These are phyloP conservation scores for Phytophthora aleatoria DNA, from an alignment of 352 stramenopile species.

Conservation along the genomic window DNA sequence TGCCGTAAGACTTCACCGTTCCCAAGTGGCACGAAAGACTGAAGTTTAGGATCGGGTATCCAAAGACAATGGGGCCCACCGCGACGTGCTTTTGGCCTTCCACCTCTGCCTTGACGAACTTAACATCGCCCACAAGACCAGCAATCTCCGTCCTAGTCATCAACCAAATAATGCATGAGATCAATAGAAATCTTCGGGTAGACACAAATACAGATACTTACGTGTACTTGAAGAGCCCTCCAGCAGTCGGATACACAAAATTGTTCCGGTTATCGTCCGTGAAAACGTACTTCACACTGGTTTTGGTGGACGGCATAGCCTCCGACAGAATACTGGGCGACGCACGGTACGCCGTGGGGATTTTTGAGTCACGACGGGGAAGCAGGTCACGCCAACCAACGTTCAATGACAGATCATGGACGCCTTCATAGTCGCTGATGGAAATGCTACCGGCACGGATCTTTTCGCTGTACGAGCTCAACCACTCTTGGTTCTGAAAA, in stretches of 20 bases:
- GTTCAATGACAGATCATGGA: slow-evolving; percentile 87
- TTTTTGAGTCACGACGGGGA: slow-evolving; percentile 79
- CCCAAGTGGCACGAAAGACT: slow-evolving; percentile 80
- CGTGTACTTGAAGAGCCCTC: slow-evolving; percentile 91
- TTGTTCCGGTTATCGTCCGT: slow-evolving; percentile 90
- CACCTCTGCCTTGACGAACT: slow-evolving; percentile 89
- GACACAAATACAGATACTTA: slow-evolving; percentile 30
- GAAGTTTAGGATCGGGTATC: slow-evolving; percentile 80
- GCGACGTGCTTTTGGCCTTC: slow-evolving; percentile 84
- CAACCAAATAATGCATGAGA: slow-evolving; percentile 2
- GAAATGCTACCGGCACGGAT: slow-evolving; percentile 83
- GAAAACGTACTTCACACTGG: slow-evolving; percentile 93
- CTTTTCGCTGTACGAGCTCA: slow-evolving; percentile 91
- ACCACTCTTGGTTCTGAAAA: slow-evolving; percentile 77
- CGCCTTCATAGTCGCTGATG: slow-evolving; percentile 85
- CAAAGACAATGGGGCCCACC: slow-evolving; percentile 67
- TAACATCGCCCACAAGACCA: slow-evolving; percentile 85
- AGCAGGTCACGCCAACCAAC: slow-evolving; percentile 89
- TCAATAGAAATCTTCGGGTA: not conserved
- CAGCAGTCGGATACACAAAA: slow-evolving; percentile 81
- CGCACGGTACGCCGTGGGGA: slow-evolving; percentile 88
- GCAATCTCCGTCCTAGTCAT: slow-evolving; percentile 82
- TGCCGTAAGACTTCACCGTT: slow-evolving; percentile 81
- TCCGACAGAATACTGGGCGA: slow-evolving; percentile 91
- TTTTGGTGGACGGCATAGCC: slow-evolving; percentile 90